Conservation (phyloP, 2,329 filamentous ascomycete species). For the Neonectria coccinea region DNA sequence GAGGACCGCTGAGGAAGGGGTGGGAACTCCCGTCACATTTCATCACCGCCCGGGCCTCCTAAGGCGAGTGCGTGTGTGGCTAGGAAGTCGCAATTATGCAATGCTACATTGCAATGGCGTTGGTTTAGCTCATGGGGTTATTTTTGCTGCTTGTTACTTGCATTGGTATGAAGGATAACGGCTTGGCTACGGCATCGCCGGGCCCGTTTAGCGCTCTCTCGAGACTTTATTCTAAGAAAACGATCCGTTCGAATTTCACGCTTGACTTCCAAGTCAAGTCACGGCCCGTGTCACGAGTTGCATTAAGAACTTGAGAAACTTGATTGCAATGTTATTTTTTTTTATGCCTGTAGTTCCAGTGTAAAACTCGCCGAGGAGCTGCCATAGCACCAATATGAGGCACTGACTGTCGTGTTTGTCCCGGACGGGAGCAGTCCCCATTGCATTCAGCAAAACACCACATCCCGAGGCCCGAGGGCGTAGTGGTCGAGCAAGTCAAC, state of each 20-base stretch:
- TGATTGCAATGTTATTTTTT: slow-evolving; percentile 6
- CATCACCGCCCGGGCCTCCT: neutral
- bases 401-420: neutral
- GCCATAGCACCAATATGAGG: neutral
- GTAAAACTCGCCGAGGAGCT: neutral
- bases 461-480: neutral
- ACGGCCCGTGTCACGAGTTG: neutral
- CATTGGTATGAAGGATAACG: slow-evolving; percentile 26
- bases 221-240: slow-evolving; percentile 19
- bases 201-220: slow-evolving; percentile 15
- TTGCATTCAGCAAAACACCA: neutral
- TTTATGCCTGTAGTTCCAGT: neutral
- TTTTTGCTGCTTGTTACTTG: slow-evolving; percentile 39
- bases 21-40: slow-evolving; percentile 6
- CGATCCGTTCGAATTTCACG: slow-evolving; percentile 25
- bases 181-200: slow-evolving; percentile 12
- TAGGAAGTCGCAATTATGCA: slow-evolving; percentile 7
- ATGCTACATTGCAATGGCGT: slow-evolving; percentile 39
- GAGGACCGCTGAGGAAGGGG: slow-evolving; percentile 74
- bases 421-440: neutral
- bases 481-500: slow-evolving; percentile 7
- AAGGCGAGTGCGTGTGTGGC: neutral
- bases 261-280: slow-evolving; percentile 14
- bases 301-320: slow-evolving; percentile 9
- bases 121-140: slow-evolving; percentile 39